These are phyloP conservation scores for Alectoria sarmentosa DNA, from an alignment of 495 filamentous ascomycete species.

Conservation along the genomic window DNA sequence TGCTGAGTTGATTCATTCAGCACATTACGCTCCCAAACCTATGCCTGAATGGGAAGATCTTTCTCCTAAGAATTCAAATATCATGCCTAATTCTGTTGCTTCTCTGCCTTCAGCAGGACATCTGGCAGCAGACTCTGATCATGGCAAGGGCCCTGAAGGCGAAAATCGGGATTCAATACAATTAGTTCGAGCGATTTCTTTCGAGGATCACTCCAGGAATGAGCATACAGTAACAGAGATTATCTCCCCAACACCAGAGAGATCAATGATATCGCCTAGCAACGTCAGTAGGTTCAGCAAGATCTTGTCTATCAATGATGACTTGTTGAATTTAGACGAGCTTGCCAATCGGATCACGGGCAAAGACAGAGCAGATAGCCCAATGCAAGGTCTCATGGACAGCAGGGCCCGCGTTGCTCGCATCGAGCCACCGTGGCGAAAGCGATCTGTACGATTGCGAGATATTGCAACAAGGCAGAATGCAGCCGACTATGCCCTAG, in stretches of 20 bases:
- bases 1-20: background rate
- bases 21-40: background rate
- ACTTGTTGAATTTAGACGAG: background rate
- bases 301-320: conserved; percentile 27
- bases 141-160: background rate
- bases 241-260: conserved; percentile 26
- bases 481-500: background rate
- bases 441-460: conserved; percentile 7
- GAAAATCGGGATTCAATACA: background rate
- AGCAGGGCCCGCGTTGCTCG: conserved; percentile 3
- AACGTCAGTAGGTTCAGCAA: conserved; percentile 26
- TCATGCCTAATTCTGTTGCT: background rate
- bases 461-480: conserved; percentile 9
- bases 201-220: conserved; percentile 15
- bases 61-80: background rate
- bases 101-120: background rate
- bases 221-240: conserved; percentile 21
- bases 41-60: background rate
- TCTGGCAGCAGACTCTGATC: conserved; percentile 6
- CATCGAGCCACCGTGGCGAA: conserved; percentile 10
- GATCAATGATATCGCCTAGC: conserved; percentile 24
- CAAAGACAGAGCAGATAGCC: background rate
- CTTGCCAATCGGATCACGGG: background rate
- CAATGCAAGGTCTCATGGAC: conserved; percentile 6
- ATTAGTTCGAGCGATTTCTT: conserved; percentile 16